Evolutionary conservation across 371 early-diverging fungal genomes (phyloP).

Genomic region (Nematocida homosporus): DNA sequence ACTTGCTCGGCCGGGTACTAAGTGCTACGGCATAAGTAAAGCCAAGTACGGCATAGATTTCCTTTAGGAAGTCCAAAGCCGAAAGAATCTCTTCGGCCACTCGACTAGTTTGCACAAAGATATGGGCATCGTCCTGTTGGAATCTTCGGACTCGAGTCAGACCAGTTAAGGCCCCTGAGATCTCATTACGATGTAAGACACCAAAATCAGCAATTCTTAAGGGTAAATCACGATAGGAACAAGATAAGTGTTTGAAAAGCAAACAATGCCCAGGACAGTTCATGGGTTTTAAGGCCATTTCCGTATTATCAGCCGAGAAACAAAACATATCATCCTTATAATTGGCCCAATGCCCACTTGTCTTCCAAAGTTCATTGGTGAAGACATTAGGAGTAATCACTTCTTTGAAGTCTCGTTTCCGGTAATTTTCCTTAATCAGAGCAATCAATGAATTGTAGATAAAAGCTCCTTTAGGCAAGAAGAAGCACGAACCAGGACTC

Average conservation of each 20-base stretch:
- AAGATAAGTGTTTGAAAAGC: slow-evolving; percentile 83
- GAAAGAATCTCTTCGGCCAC: slow-evolving; percentile 75
- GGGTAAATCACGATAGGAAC: slow-evolving; percentile 89
- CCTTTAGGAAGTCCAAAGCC: slow-evolving; percentile 77
- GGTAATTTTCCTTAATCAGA: slow-evolving; percentile 82
- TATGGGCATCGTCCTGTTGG: slow-evolving; percentile 99
- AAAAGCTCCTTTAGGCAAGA: slow-evolving; percentile 88
- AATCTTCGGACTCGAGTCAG: slow-evolving; percentile 95
- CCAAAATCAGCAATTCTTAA: slow-evolving; percentile 97
- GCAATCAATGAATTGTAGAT: slow-evolving; percentile 86
- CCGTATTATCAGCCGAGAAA: slow-evolving; percentile 78
- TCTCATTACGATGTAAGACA: slow-evolving; percentile 94
- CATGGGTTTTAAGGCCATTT: slow-evolving; percentile 91
- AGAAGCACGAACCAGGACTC: slow-evolving; percentile 89
- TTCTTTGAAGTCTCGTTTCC: slow-evolving; percentile 80
- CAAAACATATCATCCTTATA: slow-evolving; percentile 97
- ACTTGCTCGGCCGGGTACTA: slow-evolving; percentile 92
- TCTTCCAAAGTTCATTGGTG: slow-evolving; percentile 89
- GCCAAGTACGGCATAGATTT: slow-evolving; percentile 77
- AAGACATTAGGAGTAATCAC: slow-evolving; percentile 94
- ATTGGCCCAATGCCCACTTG: slow-evolving; percentile 94
- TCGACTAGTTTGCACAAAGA: slow-evolving; percentile 84
- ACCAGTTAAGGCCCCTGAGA: slow-evolving; percentile 88
- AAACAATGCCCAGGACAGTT: slow-evolving; percentile 99
- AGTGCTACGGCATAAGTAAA: slow-evolving; percentile 76